phyloP scores from a whole-genome alignment of 2,329 filamentous ascomycete genomes.

The Paecilomyces dactylethromorphus region DNA sequence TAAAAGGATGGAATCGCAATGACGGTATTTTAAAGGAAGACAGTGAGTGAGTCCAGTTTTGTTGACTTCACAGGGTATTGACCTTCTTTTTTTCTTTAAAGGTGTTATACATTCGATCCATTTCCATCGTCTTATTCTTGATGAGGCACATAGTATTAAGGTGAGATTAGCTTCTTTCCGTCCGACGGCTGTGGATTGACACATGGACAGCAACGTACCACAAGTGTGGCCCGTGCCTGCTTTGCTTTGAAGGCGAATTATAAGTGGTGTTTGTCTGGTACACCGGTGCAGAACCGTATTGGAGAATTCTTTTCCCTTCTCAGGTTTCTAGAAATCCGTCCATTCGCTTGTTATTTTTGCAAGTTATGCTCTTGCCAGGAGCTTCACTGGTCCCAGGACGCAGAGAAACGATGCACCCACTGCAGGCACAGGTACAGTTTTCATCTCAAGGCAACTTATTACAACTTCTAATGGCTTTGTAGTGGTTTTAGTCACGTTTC shows the following conservation, averaged over 20 bases:
- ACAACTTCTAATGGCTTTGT: slow-evolving; percentile 2
- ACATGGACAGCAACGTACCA: slow-evolving; percentile 52
- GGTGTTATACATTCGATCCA: slow-evolving; percentile 75
- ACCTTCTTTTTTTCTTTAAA: slow-evolving; percentile 15
- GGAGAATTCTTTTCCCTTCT: slow-evolving; percentile 94
- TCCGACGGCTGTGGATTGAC: slow-evolving; percentile 1
- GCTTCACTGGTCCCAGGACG: slow-evolving; percentile 76
- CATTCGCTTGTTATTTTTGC: slow-evolving; percentile 92
- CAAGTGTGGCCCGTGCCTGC: slow-evolving; percentile 89
- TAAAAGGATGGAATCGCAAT: slow-evolving; percentile 79
- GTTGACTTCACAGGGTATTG: not conserved
- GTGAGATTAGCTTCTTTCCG: slow-evolving; percentile 25
- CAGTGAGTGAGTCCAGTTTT: slow-evolving; percentile 30
- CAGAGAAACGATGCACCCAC: slow-evolving; percentile 60
- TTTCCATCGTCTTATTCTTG: slow-evolving; percentile 87
- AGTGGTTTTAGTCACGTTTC: slow-evolving; percentile 64
- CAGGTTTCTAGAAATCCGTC: slow-evolving; percentile 80
- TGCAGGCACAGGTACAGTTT: slow-evolving; percentile 53
- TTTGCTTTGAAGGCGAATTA: slow-evolving; percentile 83
- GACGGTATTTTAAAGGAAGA: slow-evolving; percentile 74
- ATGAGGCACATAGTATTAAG: slow-evolving; percentile 95
- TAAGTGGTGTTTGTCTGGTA: slow-evolving; percentile 94
- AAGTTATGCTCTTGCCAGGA: slow-evolving; percentile 74
- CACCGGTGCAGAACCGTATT: slow-evolving; percentile 92
- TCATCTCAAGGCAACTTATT: slow-evolving; percentile 5